Evolutionary conservation across 257 asterid species (phyloP).

Genomic region (Ocimum tenuiflorum): DNA sequence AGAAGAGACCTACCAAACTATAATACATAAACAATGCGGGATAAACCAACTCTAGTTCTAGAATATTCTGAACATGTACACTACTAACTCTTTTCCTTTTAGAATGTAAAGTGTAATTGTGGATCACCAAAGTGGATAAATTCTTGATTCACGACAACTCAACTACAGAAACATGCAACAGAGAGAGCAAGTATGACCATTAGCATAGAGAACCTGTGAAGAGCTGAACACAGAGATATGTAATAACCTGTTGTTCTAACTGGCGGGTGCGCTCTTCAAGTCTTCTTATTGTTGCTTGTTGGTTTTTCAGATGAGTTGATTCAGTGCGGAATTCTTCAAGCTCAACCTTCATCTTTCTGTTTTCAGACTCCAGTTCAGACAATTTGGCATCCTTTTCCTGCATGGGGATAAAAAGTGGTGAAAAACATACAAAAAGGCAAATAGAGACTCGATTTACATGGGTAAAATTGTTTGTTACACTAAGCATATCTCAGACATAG

Average conservation of each 20-base stretch:
- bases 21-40: no score
- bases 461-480: background rate
- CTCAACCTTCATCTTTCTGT: slow-evolving; percentile 96
- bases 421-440: slow-evolving; percentile 2
- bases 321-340: slow-evolving; percentile 96
- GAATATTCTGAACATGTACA: background rate
- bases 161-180: slow-evolving; percentile 1
- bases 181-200: slow-evolving; percentile 5
- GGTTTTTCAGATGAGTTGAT: slow-evolving; percentile 94
- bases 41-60: no score
- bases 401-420: slow-evolving; percentile 11
- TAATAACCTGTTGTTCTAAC: slow-evolving; percentile 86
- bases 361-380: slow-evolving; percentile 87
- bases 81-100: background rate
- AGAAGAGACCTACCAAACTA: no score
- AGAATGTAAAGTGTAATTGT: background rate
- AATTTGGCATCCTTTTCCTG: slow-evolving; percentile 89
- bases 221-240: background rate
- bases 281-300: slow-evolving; percentile 92
- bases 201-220: slow-evolving; percentile 13
- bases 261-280: slow-evolving; percentile 98
- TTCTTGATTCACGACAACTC: slow-evolving; percentile 16
- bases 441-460: background rate
- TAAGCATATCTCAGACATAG: background rate
- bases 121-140: background rate